These are phyloP conservation scores for Ramaria sp. DNA, from an alignment of 768 basidiomycete species.

Conservation along the genomic window DNA sequence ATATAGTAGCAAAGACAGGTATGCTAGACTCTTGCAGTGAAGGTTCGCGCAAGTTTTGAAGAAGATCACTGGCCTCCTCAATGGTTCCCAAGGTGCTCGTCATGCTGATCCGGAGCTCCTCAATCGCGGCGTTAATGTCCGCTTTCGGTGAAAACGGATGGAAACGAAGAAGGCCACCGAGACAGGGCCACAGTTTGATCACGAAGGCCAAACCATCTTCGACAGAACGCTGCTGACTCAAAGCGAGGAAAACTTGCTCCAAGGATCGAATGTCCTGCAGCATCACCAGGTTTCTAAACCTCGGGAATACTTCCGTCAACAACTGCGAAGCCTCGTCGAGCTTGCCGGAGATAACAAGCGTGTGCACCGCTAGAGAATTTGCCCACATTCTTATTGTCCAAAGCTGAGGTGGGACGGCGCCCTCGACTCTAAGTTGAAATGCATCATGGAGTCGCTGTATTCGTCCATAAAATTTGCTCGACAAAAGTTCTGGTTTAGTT, in stretches of 20 bases:
- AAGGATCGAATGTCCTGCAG: neutral
- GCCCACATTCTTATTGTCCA: neutral
- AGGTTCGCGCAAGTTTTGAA: neutral
- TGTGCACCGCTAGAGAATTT: neutral
- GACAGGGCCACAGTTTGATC: neutral
- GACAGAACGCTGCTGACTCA: neutral
- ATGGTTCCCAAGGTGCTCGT: neutral
- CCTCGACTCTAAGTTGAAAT: neutral
- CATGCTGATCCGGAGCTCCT: neutral
- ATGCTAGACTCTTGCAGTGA: neutral
- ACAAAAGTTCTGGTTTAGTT: neutral
- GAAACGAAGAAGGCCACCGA: neutral
- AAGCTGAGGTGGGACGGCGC: neutral
- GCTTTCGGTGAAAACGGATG: neutral
- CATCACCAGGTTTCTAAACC: neutral
- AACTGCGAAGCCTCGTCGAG: neutral
- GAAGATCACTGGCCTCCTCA: neutral
- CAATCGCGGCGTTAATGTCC: neutral
- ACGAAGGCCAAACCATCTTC: neutral
- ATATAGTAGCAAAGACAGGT: neutral
- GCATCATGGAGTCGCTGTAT: neutral
- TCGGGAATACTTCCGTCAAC: neutral
- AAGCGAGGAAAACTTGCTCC: neutral
- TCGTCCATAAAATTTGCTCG: neutral
- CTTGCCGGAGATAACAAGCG: neutral